Evolutionary conservation across 352 stramenopile species (phyloP).

Genomic region (Phytophthora kernoviae): DNA sequence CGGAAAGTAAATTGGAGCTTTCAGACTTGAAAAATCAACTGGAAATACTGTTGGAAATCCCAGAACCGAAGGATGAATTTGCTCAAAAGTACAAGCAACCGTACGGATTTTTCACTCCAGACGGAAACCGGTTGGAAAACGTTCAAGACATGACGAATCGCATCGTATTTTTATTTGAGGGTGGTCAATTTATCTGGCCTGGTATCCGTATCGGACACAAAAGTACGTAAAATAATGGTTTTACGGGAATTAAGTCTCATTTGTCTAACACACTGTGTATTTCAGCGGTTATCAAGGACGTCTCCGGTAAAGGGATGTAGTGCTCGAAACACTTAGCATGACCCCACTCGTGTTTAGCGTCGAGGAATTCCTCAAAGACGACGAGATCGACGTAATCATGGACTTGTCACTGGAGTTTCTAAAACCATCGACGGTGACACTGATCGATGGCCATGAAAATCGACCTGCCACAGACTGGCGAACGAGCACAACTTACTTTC

Average conservation of each 20-base stretch:
- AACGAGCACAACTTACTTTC: conserved; percentile 82
- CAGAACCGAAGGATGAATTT: conserved; percentile 25
- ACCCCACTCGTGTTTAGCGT: conserved; percentile 71
- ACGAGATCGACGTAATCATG: conserved; percentile 79
- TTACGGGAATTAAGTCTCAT: no score
- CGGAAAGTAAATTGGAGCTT: conserved; percentile 43
- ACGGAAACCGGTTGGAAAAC: conserved; percentile 47
- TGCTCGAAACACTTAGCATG: conserved; percentile 68
- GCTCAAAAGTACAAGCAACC: conserved; percentile 69
- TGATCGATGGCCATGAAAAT: conserved; percentile 68
- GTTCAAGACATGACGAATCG: conserved; percentile 45
- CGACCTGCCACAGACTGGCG: conserved; percentile 78
- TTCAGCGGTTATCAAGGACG: conserved; percentile 52
- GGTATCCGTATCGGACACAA: conserved; percentile 69
- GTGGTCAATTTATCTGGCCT: conserved; percentile 78
- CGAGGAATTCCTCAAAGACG: conserved; percentile 74
- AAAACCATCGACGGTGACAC: conserved; percentile 59
- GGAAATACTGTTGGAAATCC: conserved; percentile 45
- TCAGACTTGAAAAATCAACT: conserved; percentile 44
- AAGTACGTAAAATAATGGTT: conserved; percentile 38
- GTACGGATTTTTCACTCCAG: conserved; percentile 65
- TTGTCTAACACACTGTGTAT: conserved; percentile 9
- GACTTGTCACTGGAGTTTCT: conserved; percentile 70
- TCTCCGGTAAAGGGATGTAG: conserved; percentile 50
- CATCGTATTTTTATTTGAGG: conserved; percentile 79